Percentiles rank a stretch among this genome's conserved stretches.
Conservation (phyloP, 1,284 basidiomycete species). For the Sanguinoderma infundibulare region DNA sequence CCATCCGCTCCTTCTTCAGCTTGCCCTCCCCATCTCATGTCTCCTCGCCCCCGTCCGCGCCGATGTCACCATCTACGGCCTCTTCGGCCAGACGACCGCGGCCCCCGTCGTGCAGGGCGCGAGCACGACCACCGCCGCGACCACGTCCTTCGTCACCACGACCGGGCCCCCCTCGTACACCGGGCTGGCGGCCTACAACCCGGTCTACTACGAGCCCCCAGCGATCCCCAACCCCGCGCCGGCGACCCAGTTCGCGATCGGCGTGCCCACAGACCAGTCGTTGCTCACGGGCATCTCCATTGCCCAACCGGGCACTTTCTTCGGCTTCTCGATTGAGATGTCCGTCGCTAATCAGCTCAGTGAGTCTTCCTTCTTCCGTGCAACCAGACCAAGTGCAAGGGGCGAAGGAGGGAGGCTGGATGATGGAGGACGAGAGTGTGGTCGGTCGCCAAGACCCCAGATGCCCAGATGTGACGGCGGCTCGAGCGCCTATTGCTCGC, state of each 20-base stretch:
- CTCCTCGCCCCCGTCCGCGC: conserved; percentile 12
- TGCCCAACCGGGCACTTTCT: conserved; percentile 60
- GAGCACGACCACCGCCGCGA: conserved; percentile 1
- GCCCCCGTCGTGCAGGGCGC: conserved; percentile 11
- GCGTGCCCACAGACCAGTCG: conserved; percentile 23
- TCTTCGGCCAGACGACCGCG: conserved; percentile 21
- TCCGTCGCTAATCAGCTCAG: conserved; percentile 65
- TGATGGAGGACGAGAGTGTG: neutral
- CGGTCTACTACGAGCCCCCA: conserved; percentile 25
- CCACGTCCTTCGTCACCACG: conserved; percentile 19
- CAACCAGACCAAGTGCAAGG: neutral
- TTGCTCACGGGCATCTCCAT: conserved; percentile 61
- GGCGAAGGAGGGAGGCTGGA: neutral
- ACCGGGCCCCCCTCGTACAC: conserved; percentile 20
- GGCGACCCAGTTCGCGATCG: conserved; percentile 30
- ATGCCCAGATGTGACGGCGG: too few relatives aligned
- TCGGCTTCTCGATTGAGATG: conserved; percentile 77
- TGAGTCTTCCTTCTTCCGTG: conserved; percentile 6
- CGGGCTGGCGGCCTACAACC: conserved; percentile 30
- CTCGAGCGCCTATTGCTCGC: too few relatives aligned
- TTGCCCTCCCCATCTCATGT: conserved; percentile 16
- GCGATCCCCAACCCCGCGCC: conserved; percentile 25
- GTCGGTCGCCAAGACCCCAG: too few relatives aligned
- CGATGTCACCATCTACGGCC: conserved; percentile 22
- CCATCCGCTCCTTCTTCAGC: conserved; percentile 22